Percentiles rank a stretch among this genome's conserved stretches.
These are phyloP conservation scores for Apium graveolens DNA, from an alignment of 129 eudicot species.

Conservation along the genomic window DNA sequence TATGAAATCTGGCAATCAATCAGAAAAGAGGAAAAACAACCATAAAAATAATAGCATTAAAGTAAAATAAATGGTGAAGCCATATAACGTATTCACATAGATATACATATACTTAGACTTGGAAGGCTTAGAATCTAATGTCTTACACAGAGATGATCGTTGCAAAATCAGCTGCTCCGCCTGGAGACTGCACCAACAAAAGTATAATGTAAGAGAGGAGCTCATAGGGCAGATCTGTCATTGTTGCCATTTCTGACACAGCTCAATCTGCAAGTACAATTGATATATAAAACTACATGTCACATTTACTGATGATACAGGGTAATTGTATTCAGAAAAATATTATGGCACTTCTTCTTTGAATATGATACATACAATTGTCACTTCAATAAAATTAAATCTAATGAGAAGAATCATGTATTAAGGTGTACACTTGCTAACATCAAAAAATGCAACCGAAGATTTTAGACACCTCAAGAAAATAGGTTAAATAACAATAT, in stretches of 20 bases:
- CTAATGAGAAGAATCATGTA: too few species aligned
- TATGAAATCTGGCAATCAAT: not conserved
- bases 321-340: not conserved
- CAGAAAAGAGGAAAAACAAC: not conserved
- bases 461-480: not conserved
- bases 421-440: not conserved
- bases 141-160: not conserved
- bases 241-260: not conserved
- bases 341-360: not conserved
- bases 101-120: not conserved
- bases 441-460: not conserved
- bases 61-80: not conserved
- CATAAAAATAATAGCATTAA: not conserved
- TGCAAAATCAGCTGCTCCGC: not conserved
- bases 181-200: conserved; percentile 9
- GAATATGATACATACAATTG: not conserved
- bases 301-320: too few species aligned
- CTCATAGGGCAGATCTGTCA: not conserved
- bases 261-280: not conserved
- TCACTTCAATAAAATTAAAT: not conserved
- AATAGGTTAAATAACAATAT: not conserved
- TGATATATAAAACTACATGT: too few species aligned
- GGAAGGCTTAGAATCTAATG: not conserved
- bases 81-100: too few species aligned
- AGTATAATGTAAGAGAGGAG: not conserved